These are phyloP conservation scores for Phytophthora crassamura DNA, from an alignment of 352 stramenopile genomes.

Conservation along the genomic window DNA sequence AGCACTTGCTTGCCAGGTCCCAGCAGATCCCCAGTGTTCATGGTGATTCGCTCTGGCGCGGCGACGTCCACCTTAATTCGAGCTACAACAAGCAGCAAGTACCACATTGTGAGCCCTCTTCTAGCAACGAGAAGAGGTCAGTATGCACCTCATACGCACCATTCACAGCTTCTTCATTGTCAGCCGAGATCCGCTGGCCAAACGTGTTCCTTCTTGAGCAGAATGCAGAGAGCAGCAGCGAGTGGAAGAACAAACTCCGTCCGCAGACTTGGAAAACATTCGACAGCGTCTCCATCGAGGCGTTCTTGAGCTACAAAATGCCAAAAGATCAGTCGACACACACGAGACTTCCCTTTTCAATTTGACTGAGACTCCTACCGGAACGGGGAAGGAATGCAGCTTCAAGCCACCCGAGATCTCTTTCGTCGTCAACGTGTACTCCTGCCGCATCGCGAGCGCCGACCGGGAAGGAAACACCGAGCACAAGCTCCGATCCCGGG, in stretches of 20 bases:
- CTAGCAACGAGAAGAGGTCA: no score
- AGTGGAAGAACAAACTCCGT: conserved; percentile 89
- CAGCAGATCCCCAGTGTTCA: conserved; percentile 74
- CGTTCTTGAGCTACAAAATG: conserved; percentile 54
- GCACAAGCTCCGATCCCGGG: conserved; percentile 75
- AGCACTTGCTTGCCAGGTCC: conserved; percentile 64
- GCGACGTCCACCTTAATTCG: conserved; percentile 85
- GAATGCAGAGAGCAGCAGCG: conserved; percentile 78
- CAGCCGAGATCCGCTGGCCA: conserved; percentile 62
- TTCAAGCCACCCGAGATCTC: conserved; percentile 86
- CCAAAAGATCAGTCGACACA: conserved; percentile 12
- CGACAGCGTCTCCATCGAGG: conserved; percentile 63
- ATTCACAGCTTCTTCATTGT: conserved; percentile 71
- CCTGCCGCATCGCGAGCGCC: conserved; percentile 71
- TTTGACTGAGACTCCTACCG: conserved; percentile 41
- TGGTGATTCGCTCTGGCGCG: conserved; percentile 76
- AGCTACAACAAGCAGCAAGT: conserved; percentile 35
- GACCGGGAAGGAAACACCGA: conserved; percentile 63
- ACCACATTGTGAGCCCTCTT: neutral
- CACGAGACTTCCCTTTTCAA: neutral
- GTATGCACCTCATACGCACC: conserved; percentile 36
- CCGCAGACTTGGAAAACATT: conserved; percentile 84
- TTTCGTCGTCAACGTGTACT: conserved; percentile 85
- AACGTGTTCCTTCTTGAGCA: conserved; percentile 75
- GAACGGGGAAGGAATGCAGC: conserved; percentile 83